A percentile compares a stretch with the other conserved stretches of the same genome.
phyloP scores from a whole-genome alignment of 1,284 basidiomycete genomes.

The Coniferiporia sulphurascens region DNA sequence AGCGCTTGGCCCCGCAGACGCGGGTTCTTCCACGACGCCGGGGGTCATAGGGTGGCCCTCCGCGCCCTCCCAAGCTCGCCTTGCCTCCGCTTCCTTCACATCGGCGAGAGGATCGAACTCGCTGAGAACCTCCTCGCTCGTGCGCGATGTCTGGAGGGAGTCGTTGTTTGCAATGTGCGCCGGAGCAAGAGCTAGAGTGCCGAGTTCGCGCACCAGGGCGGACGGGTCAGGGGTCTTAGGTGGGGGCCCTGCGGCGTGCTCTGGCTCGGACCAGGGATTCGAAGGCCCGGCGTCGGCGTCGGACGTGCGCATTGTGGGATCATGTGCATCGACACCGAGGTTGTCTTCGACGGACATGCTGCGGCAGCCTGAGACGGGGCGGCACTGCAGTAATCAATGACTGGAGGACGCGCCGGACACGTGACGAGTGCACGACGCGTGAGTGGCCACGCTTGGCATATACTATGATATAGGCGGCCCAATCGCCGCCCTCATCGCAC shows the following conservation, averaged over 20 bases:
- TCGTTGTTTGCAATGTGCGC: not conserved
- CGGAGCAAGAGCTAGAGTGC: not conserved
- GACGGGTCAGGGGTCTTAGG: conserved; percentile 8
- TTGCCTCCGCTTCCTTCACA: conserved; percentile 50
- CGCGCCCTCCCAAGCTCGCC: conserved; percentile 54
- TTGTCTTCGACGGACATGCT: too few relatives aligned
- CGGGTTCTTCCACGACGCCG: conserved; percentile 23
- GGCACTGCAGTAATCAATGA: too few relatives aligned
- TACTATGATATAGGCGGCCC: not conserved
- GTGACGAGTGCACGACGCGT: too few relatives aligned
- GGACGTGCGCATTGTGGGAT: too few relatives aligned
- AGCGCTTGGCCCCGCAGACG: conserved; percentile 22
- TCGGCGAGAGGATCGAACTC: conserved; percentile 65
- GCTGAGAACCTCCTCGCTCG: conserved; percentile 38
- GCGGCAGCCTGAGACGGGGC: too few relatives aligned
- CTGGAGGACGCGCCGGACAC: too few relatives aligned
- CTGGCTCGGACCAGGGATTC: conserved; percentile 6
- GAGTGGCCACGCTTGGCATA: too few relatives aligned
- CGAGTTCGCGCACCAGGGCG: not conserved
- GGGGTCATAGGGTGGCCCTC: conserved; percentile 50
- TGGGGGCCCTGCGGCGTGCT: not conserved
- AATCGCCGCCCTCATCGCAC: not conserved
- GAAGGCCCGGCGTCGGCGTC: too few relatives aligned
- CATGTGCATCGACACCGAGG: too few relatives aligned
- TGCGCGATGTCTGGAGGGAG: not conserved